Percentiles rank a stretch among this genome's conserved stretches.
Conservation (phyloP, 2,329 filamentous ascomycete genomes). For the Pestalotiopsis fici region DNA sequence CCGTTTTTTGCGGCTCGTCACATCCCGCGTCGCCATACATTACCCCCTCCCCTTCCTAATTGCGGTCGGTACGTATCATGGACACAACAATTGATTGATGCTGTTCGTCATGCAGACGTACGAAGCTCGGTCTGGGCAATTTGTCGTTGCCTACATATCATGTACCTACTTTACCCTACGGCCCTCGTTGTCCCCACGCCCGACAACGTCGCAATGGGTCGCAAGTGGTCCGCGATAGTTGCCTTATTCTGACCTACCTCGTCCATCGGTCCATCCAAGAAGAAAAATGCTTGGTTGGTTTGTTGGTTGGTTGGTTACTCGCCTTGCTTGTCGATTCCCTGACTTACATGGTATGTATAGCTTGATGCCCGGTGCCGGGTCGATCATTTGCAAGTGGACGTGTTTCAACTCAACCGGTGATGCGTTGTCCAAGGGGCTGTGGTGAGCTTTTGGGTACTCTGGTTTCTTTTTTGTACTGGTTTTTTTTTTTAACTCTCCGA, state of each 20-base stretch:
- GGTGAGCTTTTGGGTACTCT: neutral
- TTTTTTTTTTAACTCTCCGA: neutral
- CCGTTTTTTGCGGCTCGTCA: neutral
- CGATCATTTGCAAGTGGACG: neutral
- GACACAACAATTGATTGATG: neutral
- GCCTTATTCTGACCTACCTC: neutral
- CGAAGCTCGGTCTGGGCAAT: neutral
- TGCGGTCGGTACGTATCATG: neutral
- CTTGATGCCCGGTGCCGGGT: neutral
- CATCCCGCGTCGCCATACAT: neutral
- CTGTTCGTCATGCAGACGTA: neutral
- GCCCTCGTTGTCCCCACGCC: neutral
- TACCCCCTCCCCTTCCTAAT: no score
- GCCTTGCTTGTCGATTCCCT: neutral
- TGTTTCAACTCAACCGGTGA: slow-evolving; percentile 1
- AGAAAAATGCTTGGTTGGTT: neutral
- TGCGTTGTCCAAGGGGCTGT: neutral
- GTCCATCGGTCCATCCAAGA: neutral
- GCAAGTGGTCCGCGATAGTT: slow-evolving; percentile 1
- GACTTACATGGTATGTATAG: neutral
- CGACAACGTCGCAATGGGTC: neutral
- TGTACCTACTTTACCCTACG: neutral
- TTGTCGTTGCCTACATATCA: neutral
- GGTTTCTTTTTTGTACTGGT: neutral
- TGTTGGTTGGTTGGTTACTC: neutral